Evolutionary conservation across 2,329 filamentous ascomycete species (phyloP).

Genomic region (Colletotrichum liriopes): DNA sequence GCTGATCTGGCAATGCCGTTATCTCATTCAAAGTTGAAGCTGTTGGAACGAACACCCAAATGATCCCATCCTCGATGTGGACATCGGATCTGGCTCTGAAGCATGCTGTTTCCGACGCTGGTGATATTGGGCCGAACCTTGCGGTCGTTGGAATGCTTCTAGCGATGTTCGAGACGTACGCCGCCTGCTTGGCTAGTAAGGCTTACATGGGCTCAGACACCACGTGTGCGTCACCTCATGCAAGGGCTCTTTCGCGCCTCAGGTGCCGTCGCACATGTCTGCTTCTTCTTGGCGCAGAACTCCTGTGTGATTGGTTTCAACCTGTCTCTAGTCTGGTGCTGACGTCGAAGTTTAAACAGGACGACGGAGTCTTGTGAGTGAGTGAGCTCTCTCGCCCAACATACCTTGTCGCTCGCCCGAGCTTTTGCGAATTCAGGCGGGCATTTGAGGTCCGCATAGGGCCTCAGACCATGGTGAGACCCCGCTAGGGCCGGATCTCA

Average conservation of each 20-base stretch:
- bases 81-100: neutral
- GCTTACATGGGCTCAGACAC: constrained; percentile 7
- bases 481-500: neutral
- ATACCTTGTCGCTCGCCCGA: neutral
- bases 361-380: constrained; percentile 6
- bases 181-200: neutral
- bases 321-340: neutral
- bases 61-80: neutral
- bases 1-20: neutral
- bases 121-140: constrained; percentile 6
- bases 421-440: neutral
- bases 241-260: neutral
- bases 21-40: neutral
- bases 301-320: constrained; percentile 2
- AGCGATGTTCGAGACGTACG: constrained; percentile 9
- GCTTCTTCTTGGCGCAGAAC: neutral
- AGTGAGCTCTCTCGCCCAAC: neutral
- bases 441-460: constrained; percentile 1
- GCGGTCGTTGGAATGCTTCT: constrained; percentile 13
- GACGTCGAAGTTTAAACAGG: constrained; percentile 16
- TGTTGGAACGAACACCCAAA: neutral
- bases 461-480: constrained; percentile 1
- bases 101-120: neutral
- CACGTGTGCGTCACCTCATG: constrained; percentile 12
- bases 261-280: constrained; percentile 7